phyloP scores from a whole-genome alignment of 2,329 filamentous ascomycete species.

The Xylaria sp. region DNA sequence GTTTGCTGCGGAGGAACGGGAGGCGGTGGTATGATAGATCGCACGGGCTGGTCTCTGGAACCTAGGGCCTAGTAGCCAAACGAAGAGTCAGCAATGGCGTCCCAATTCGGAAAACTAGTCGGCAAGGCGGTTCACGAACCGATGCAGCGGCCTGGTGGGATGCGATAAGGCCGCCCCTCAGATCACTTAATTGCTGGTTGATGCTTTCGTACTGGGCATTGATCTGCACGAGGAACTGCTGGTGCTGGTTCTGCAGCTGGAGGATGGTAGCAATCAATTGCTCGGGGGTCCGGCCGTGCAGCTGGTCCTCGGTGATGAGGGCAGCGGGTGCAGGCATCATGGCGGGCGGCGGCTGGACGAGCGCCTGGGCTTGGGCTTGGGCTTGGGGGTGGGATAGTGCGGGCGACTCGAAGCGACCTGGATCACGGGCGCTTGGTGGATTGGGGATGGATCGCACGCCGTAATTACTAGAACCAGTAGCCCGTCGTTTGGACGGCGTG shows the following conservation, averaged over 20 bases:
- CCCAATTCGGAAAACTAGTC: neutral
- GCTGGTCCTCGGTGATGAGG: conserved; percentile 49
- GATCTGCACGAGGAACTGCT: conserved; percentile 51
- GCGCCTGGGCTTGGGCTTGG: neutral
- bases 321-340: conserved; percentile 23
- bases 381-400: conserved; percentile 34
- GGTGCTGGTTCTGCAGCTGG: conserved; percentile 51
- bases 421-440: conserved; percentile 29
- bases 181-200: conserved; percentile 50
- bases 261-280: conserved; percentile 53
- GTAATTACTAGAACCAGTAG: conserved; percentile 42
- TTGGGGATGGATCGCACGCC: conserved; percentile 42
- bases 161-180: conserved; percentile 49
- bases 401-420: conserved; percentile 27
- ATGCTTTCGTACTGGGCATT: conserved; percentile 51
- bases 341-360: conserved; percentile 40
- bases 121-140: conserved; percentile 42
- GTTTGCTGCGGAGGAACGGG: conserved; percentile 44
- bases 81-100: conserved; percentile 34
- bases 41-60: conserved; percentile 42
- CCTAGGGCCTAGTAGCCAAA: conserved; percentile 41
- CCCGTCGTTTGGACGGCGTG: conserved; percentile 51
- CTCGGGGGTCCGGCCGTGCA: conserved; percentile 49
- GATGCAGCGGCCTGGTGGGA: conserved; percentile 50
- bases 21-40: conserved; percentile 44